phyloP scores from a whole-genome alignment of 1,284 basidiomycete species.

The Cryptococcus sp. region DNA sequence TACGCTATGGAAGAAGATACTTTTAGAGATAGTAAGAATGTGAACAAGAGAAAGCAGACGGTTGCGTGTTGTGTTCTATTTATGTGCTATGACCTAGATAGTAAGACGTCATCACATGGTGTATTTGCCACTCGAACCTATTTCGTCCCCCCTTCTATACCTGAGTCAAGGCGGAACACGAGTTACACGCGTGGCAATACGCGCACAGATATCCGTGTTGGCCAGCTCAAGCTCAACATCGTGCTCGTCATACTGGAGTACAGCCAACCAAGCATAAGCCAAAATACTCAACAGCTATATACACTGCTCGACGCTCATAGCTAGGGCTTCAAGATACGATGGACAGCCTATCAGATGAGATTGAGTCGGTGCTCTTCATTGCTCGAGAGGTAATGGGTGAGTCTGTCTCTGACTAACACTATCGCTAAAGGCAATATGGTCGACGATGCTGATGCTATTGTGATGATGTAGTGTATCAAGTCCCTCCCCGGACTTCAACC shows the following conservation, averaged over 20 bases:
- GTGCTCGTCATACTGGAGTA: no score
- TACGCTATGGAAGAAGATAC: no score
- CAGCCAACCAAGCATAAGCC: no score
- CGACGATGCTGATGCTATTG: not conserved
- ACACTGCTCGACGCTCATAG: no score
- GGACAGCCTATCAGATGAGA: slow-evolving; percentile 48
- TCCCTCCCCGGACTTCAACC: slow-evolving; percentile 50
- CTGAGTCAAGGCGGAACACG: slow-evolving; percentile 3
- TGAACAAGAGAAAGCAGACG: no score
- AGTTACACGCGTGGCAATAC: slow-evolving; percentile 6
- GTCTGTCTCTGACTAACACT: slow-evolving; percentile 8
- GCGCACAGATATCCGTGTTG: not conserved
- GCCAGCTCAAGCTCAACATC: not conserved
- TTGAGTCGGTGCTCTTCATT: slow-evolving; percentile 52
- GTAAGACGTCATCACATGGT: slow-evolving; percentile 7
- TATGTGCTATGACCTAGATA: not conserved
- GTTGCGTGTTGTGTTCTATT: no score
- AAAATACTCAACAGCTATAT: no score
- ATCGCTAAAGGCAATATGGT: not conserved
- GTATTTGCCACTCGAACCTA: not conserved
- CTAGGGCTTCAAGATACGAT: slow-evolving; percentile 9
- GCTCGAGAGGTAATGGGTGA: slow-evolving; percentile 53
- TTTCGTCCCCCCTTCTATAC: not conserved
- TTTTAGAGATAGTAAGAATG: no score
- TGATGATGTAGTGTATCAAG: slow-evolving; percentile 47